Conservation (phyloP, 805 yeast species). For the Candida ulmi region DNA sequence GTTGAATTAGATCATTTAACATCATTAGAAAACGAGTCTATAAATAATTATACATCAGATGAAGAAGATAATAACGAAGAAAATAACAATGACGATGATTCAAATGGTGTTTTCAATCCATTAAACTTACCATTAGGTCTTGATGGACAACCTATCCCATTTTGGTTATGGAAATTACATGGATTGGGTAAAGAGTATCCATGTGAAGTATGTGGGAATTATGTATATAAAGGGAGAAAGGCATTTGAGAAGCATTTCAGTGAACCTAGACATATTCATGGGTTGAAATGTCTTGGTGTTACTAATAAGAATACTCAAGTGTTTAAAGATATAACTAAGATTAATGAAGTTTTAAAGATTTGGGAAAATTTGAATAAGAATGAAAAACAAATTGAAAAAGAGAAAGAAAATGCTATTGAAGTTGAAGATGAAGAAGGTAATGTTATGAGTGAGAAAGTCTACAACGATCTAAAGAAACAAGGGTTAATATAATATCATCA, state of each 20-base stretch:
- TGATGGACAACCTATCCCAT: constrained; percentile 90
- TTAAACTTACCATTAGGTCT: constrained; percentile 72
- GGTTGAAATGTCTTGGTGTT: constrained; percentile 72
- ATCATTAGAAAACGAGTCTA: constrained; percentile 20
- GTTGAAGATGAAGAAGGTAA: constrained; percentile 93
- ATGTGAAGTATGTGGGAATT: constrained; percentile 87
- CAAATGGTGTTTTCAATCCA: constrained; percentile 32
- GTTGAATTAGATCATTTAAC: constrained; percentile 23
- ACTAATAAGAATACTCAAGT: constrained; percentile 31
- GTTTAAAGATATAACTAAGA: constrained; percentile 60
- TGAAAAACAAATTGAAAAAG: constrained; percentile 15
- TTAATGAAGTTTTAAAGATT: constrained; percentile 62
- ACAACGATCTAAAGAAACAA: constrained; percentile 80
- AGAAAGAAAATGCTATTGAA: constrained; percentile 57
- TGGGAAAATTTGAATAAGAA: constrained; percentile 39
- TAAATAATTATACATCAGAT: constrained; percentile 3
- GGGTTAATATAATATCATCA: constrained; percentile 78
- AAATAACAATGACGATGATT: constrained; percentile 4
- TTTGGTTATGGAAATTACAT: constrained; percentile 86
- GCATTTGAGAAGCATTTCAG: constrained; percentile 71
- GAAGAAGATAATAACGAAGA: constrained; percentile 31
- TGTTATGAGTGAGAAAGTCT: constrained; percentile 80
- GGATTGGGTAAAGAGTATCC: constrained; percentile 68
- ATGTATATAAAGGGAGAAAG: constrained; percentile 64
- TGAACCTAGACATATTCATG: constrained; percentile 65